Evolutionary conservation across 208 protist genomes (phyloP).

Genomic region (Kentomonas sorsogonicus): DNA sequence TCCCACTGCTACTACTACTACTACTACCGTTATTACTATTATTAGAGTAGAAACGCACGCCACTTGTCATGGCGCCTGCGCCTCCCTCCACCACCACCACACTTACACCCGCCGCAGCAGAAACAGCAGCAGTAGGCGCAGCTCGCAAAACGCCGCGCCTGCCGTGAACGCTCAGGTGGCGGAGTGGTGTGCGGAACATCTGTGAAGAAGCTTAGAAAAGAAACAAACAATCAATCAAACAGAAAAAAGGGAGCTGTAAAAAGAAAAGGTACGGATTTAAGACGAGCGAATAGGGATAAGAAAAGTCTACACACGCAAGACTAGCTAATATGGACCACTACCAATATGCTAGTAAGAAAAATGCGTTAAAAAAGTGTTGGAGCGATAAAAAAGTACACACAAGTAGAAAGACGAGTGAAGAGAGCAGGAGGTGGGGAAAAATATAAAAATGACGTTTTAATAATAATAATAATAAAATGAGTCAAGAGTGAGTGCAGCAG

Average conservation of each 20-base stretch:
- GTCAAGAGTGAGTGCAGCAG: neutral
- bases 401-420: neutral
- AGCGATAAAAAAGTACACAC: neutral
- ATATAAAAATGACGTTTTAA: constrained; percentile 4
- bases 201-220: constrained; percentile 5
- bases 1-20: too few relatives aligned
- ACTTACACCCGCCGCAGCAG: neutral
- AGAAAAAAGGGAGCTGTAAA: neutral
- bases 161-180: neutral
- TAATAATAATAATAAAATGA: constrained; percentile 7
- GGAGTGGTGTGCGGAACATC: neutral
- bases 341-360: neutral
- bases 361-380: neutral
- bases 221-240: constrained; percentile 1
- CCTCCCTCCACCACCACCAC: neutral
- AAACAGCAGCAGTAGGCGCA: neutral
- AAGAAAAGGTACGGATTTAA: neutral
- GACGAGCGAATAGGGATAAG: neutral
- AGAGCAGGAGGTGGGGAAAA: constrained; percentile 3
- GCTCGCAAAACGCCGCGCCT: neutral
- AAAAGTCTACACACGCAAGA: neutral
- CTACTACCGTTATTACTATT: neutral
- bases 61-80: neutral
- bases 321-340: neutral
- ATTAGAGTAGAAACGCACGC: neutral